Evolutionary conservation across 1,284 basidiomycete genomes (phyloP).

Genomic region (Puccinia horiana): DNA sequence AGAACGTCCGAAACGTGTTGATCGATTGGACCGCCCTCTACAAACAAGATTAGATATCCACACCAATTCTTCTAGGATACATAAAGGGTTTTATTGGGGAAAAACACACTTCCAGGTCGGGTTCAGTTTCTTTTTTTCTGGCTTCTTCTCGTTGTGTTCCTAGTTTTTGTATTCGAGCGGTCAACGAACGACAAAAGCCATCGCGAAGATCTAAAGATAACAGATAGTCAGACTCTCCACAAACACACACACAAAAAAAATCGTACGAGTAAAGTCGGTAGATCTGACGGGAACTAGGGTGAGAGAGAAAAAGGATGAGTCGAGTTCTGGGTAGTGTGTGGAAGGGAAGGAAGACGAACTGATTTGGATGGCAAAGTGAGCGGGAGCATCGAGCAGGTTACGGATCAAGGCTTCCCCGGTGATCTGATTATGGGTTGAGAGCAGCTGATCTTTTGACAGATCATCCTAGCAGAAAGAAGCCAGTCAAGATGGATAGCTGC

Average conservation of each 20-base stretch:
- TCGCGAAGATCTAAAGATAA: conserved; percentile 71
- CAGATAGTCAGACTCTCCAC: not conserved
- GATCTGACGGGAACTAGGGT: conserved; percentile 37
- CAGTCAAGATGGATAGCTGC: not conserved
- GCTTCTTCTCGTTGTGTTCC: no score
- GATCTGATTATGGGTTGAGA: not conserved
- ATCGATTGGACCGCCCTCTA: conserved; percentile 26
- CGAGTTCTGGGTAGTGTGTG: not conserved
- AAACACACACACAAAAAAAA: not conserved
- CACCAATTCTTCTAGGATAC: not conserved
- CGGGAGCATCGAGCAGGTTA: conserved; percentile 66
- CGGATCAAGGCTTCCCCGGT: conserved; percentile 70
- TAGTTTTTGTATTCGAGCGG: conserved; percentile 70
- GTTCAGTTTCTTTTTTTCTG: conserved; percentile 36
- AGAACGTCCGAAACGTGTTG: conserved; percentile 60
- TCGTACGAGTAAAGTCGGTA: conserved; percentile 51
- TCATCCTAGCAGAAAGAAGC: conserved; percentile 46
- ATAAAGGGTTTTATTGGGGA: conserved; percentile 53
- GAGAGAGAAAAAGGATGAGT: not conserved
- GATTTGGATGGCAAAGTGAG: conserved; percentile 72
- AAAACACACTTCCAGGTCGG: conserved; percentile 40
- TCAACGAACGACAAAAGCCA: conserved; percentile 76
- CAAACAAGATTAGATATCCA: no score
- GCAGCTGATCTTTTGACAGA: conserved; percentile 13
- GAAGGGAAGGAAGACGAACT: conserved; percentile 60